phyloP scores from a whole-genome alignment of 2,329 filamentous ascomycete genomes.

The Colletotrichum simmondsii region DNA sequence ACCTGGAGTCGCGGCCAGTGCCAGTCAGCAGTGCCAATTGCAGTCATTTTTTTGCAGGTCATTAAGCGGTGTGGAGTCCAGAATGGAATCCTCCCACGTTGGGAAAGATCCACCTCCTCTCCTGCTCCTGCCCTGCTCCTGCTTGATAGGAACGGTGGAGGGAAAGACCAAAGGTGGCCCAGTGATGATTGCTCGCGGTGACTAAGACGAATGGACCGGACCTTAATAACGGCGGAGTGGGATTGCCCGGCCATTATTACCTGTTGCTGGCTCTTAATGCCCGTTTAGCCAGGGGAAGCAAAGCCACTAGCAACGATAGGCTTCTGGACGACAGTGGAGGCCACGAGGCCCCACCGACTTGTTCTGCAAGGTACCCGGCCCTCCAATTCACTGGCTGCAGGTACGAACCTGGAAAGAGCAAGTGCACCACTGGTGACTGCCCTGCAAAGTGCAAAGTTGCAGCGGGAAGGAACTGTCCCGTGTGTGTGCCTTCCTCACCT shows the following conservation, averaged over 20 bases:
- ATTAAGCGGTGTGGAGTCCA: neutral
- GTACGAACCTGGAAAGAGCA: neutral
- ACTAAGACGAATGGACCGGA: neutral
- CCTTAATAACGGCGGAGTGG: neutral
- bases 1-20: neutral
- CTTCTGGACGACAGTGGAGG: conserved; percentile 29
- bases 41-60: neutral
- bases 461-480: neutral
- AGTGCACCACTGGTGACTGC: neutral
- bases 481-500: neutral
- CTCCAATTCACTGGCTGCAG: conserved; percentile 14
- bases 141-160: neutral
- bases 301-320: conserved; percentile 28
- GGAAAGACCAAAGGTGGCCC: neutral
- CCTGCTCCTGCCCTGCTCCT: no score
- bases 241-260: conserved; percentile 8
- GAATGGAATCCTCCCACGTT: neutral
- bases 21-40: neutral
- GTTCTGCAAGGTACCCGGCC: conserved; percentile 33
- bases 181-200: neutral
- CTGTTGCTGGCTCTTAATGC: neutral
- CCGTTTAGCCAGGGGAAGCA: conserved; percentile 22
- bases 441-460: neutral
- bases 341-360: conserved; percentile 22
- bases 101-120: neutral